These are phyloP conservation scores for Madurella fahalii DNA, from an alignment of 2,329 filamentous ascomycete species.

Conservation along the genomic window DNA sequence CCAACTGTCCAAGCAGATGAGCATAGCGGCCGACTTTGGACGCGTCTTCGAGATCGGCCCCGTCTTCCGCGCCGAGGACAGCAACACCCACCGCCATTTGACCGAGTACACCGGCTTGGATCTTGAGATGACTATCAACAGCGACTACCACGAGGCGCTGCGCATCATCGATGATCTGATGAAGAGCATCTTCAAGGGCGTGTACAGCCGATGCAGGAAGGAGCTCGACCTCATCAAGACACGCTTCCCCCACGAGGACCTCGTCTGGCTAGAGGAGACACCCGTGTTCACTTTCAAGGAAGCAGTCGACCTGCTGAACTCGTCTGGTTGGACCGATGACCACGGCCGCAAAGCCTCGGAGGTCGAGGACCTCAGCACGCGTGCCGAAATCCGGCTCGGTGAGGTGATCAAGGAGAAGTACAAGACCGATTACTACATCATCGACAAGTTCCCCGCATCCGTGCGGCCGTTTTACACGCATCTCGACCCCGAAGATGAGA, in stretches of 20 bases:
- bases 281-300: slow-evolving; percentile 76
- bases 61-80: slow-evolving; percentile 92
- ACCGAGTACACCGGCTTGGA: slow-evolving; percentile 93
- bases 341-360: slow-evolving; percentile 66
- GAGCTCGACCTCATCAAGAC: slow-evolving; percentile 74
- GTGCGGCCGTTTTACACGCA: slow-evolving; percentile 91
- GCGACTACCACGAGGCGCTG: slow-evolving; percentile 86
- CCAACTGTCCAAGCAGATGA: slow-evolving; percentile 90
- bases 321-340: slow-evolving; percentile 72
- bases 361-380: slow-evolving; percentile 77
- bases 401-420: slow-evolving; percentile 82
- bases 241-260: slow-evolving; percentile 80
- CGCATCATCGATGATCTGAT: slow-evolving; percentile 73
- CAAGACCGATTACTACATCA: slow-evolving; percentile 84
- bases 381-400: slow-evolving; percentile 82
- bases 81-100: slow-evolving; percentile 89
- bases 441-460: slow-evolving; percentile 85
- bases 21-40: slow-evolving; percentile 82
- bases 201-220: slow-evolving; percentile 64
- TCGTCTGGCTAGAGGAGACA: slow-evolving; percentile 83
- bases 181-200: slow-evolving; percentile 70
- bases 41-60: slow-evolving; percentile 86
- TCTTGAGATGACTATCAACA: slow-evolving; percentile 85
- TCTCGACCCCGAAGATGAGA: slow-evolving; percentile 67
- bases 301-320: slow-evolving; percentile 74